These are phyloP conservation scores for Saccharomyces paradoxus DNA, from an alignment of 805 yeast genomes.

Conservation along the genomic window DNA sequence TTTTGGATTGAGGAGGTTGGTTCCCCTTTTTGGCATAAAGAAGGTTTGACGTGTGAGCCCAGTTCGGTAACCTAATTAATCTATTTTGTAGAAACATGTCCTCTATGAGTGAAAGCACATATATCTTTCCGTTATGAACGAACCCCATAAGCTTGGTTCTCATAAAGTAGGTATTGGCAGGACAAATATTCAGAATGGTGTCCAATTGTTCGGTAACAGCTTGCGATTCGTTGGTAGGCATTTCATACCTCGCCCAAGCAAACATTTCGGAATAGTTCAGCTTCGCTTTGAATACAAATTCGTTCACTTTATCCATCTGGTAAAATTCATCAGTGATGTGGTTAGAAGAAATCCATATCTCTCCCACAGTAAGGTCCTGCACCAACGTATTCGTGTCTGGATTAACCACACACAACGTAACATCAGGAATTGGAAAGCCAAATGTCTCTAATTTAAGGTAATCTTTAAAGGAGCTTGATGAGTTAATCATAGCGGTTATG, in stretches of 20 bases:
- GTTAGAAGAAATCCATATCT: conserved; percentile 94
- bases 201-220: conserved; percentile 19
- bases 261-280: conserved; percentile 27
- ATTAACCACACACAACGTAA: conserved; percentile 86
- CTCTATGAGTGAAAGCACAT: conserved; percentile 81
- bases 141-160: conserved; percentile 91
- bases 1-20: not conserved
- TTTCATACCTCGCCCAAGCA: conserved; percentile 7
- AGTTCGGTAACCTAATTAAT: conserved; percentile 27
- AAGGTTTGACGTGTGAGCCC: conserved; percentile 31
- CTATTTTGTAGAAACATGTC: conserved; percentile 72
- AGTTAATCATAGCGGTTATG: conserved; percentile 25
- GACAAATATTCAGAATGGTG: conserved; percentile 24
- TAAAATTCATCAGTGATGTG: conserved; percentile 56
- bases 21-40: conserved; percentile 9
- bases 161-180: conserved; percentile 40
- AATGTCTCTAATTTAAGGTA: conserved; percentile 76
- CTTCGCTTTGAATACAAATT: conserved; percentile 30
- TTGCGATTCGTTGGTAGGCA: not conserved
- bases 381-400: conserved; percentile 80
- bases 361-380: conserved; percentile 78
- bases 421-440: conserved; percentile 92
- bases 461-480: conserved; percentile 34
- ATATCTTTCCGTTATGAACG: conserved; percentile 76
- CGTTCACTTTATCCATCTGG: conserved; percentile 30